phyloP scores from a whole-genome alignment of 306 rosid species.

The Chamaecrista fasciculata region DNA sequence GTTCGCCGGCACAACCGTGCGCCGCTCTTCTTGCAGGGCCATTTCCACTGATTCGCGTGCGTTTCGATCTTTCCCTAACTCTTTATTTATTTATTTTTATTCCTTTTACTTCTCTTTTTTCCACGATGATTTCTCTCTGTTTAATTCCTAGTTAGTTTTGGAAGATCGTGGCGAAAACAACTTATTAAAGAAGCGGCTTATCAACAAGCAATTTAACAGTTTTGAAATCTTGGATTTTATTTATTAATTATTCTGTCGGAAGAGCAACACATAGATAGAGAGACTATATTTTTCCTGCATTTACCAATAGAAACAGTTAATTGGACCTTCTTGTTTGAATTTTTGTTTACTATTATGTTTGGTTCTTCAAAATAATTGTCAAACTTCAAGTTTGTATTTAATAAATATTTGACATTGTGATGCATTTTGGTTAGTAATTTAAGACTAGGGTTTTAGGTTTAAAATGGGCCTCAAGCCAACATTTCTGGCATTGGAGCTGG shows the following conservation, averaged over 20 bases:
- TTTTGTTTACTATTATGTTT: not conserved
- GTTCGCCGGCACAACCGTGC: slow-evolving; percentile 46
- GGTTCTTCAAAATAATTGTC: not conserved
- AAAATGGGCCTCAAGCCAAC: not conserved
- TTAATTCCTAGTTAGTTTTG: not conserved
- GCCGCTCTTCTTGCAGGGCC: slow-evolving; percentile 60
- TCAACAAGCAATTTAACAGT: not conserved
- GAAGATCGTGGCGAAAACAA: not conserved
- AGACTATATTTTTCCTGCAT: not conserved
- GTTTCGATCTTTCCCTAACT: not conserved
- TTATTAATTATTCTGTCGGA: not conserved
- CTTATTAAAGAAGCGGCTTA: not conserved
- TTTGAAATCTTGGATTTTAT: not conserved
- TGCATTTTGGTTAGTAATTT: not conserved
- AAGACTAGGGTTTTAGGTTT: not conserved
- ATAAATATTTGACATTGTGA: not conserved
- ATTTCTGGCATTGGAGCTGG: not conserved
- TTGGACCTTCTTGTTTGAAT: not conserved
- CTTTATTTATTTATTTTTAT: not conserved
- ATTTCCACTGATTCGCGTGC: slow-evolving; percentile 64
- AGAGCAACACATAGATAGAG: not conserved
- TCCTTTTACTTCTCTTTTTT: not conserved
- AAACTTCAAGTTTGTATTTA: not conserved
- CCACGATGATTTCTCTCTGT: not conserved
- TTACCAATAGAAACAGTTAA: too few species aligned